These are phyloP conservation scores for Graphiopsis chlorocephala DNA, from an alignment of 2,329 filamentous ascomycete genomes.

Conservation along the genomic window DNA sequence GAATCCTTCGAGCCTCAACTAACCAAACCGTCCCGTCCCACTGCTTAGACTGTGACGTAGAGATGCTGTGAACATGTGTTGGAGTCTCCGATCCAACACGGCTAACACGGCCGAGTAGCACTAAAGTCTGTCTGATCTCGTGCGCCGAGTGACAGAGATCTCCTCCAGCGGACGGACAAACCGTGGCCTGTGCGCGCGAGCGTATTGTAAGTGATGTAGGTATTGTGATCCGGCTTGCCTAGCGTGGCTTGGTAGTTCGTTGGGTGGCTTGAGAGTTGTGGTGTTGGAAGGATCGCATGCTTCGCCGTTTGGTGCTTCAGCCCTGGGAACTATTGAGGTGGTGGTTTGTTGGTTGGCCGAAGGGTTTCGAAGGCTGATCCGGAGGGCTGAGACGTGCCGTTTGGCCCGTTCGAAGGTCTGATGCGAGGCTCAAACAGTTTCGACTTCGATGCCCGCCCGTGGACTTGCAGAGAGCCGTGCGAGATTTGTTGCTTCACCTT, in stretches of 20 bases:
- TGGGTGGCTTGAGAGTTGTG: background rate
- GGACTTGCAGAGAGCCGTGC: too few species aligned
- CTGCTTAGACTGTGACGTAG: too few species aligned
- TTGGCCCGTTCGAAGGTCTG: too few species aligned
- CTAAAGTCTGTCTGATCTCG: background rate
- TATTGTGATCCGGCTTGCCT: background rate
- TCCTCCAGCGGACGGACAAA: background rate
- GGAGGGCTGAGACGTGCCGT: background rate
- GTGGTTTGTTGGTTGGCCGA: background rate
- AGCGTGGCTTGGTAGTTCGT: background rate
- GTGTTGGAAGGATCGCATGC: background rate
- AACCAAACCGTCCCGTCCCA: background rate
- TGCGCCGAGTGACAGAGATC: background rate
- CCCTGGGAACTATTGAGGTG: background rate
- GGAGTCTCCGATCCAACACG: background rate
- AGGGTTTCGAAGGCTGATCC: background rate
- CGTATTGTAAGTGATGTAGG: constrained; percentile 4
- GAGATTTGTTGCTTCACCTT: too few species aligned
- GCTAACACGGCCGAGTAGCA: background rate
- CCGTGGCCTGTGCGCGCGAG: background rate
- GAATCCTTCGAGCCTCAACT: background rate
- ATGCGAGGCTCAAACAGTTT: background rate
- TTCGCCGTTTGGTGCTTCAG: background rate
- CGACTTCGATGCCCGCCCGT: too few species aligned
- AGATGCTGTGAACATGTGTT: background rate